Percentiles rank a stretch among this genome's conserved stretches.
Evolutionary conservation across 331 rosid genomes (phyloP).

Genomic region (Telfairia occidentalis): DNA sequence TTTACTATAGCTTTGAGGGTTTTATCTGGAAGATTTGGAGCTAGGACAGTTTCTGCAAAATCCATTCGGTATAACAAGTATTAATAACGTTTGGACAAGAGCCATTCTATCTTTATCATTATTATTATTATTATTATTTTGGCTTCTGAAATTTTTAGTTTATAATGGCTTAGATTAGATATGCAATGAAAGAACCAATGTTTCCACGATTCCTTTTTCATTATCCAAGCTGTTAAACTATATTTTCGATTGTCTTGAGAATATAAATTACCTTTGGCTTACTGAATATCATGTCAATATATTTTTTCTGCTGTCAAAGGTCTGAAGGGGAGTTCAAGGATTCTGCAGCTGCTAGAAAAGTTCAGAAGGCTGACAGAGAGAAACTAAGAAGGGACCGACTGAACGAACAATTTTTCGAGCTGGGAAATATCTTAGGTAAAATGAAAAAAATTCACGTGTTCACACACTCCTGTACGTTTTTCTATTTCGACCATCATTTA

Average conservation of each 20-base stretch:
- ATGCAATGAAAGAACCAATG: not conserved
- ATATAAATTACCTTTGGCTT: not conserved
- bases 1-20: not conserved
- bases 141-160: not conserved
- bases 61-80: not conserved
- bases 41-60: not conserved
- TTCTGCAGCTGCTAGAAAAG: conserved; percentile 47
- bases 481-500: not conserved
- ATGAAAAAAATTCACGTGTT: not conserved
- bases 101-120: not conserved
- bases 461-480: not conserved
- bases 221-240: not conserved
- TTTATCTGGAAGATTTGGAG: not conserved
- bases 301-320: conserved; percentile 27
- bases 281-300: not conserved
- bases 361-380: conserved; percentile 84
- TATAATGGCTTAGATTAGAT: not conserved
- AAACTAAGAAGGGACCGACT: conserved; percentile 71
- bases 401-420: conserved; percentile 66
- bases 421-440: conserved; percentile 58
- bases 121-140: not conserved
- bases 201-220: not conserved
- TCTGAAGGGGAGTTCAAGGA: conserved; percentile 49
- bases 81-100: not conserved
- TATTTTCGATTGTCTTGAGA: not conserved